Evolutionary conservation across 1,284 basidiomycete species (phyloP).

Genomic region (Leccinum pachyderme): DNA sequence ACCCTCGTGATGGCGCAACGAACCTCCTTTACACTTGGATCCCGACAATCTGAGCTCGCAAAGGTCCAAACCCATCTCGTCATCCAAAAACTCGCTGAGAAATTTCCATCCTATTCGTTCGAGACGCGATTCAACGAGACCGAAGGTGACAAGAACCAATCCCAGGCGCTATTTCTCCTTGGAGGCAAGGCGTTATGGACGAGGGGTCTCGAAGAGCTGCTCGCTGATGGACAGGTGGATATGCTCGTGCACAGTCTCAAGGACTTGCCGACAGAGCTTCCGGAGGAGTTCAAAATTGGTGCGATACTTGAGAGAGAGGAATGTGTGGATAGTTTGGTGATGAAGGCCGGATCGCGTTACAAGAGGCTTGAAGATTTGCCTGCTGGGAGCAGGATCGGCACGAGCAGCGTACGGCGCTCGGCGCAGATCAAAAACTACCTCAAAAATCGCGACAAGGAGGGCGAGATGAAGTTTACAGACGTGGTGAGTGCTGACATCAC

Average conservation of each 20-base stretch:
- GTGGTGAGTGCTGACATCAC: conserved; percentile 59
- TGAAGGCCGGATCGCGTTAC: conserved; percentile 77
- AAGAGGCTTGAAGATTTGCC: conserved; percentile 83
- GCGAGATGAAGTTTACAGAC: conserved; percentile 75
- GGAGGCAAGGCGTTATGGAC: conserved; percentile 94
- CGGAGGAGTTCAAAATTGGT: conserved; percentile 82
- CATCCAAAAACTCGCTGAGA: conserved; percentile 52
- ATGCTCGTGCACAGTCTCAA: conserved; percentile 94
- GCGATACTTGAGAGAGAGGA: conserved; percentile 89
- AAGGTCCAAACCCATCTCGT: conserved; percentile 84
- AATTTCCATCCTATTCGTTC: conserved; percentile 52
- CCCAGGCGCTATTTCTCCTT: conserved; percentile 74
- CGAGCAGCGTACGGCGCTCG: conserved; percentile 89
- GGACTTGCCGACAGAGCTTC: conserved; percentile 89
- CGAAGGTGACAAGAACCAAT: conserved; percentile 90
- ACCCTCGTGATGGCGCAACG: conserved; percentile 15
- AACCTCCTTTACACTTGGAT: conserved; percentile 67
- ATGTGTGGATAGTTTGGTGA: conserved; percentile 86
- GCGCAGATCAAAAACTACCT: conserved; percentile 86
- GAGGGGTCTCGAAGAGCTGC: conserved; percentile 87
- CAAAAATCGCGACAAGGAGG: conserved; percentile 45
- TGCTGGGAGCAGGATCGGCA: conserved; percentile 88
- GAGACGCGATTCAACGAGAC: conserved; percentile 85
- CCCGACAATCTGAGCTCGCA: conserved; percentile 83
- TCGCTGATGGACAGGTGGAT: conserved; percentile 76